phyloP scores from a whole-genome alignment of 768 basidiomycete genomes.

The Tephrocybe sp. region DNA sequence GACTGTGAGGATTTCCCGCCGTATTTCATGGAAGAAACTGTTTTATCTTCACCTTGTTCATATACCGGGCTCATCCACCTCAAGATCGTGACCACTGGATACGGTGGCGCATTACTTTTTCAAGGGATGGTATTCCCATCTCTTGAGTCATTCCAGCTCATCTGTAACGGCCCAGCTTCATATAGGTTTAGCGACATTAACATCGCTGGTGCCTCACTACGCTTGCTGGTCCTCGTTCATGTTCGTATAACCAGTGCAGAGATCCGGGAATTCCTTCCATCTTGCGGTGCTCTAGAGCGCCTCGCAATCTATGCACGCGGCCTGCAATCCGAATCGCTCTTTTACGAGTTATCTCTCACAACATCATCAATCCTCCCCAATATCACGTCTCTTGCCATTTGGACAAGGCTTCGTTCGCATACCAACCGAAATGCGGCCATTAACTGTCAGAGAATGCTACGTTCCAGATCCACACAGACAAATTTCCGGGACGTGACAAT shows the following conservation, averaged over 20 bases:
- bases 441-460: too few species aligned
- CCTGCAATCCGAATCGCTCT: background rate
- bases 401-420: background rate
- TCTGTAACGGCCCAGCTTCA: background rate
- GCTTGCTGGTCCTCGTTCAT: background rate
- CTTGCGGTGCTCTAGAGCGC: background rate
- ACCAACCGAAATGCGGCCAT: too few species aligned
- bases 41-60: background rate
- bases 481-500: too few species aligned
- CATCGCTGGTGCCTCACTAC: background rate
- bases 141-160: background rate
- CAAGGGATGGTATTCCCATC: background rate
- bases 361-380: background rate
- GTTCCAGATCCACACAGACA: too few species aligned
- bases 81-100: background rate
- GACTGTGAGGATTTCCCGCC: background rate
- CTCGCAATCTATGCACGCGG: background rate
- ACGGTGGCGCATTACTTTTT: background rate
- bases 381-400: background rate
- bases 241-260: background rate
- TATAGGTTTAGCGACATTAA: background rate
- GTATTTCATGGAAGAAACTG: background rate
- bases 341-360: background rate
- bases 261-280: background rate
- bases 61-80: background rate